These are phyloP conservation scores for Globisporangium spinosum DNA, from an alignment of 352 stramenopile species.

Conservation along the genomic window DNA sequence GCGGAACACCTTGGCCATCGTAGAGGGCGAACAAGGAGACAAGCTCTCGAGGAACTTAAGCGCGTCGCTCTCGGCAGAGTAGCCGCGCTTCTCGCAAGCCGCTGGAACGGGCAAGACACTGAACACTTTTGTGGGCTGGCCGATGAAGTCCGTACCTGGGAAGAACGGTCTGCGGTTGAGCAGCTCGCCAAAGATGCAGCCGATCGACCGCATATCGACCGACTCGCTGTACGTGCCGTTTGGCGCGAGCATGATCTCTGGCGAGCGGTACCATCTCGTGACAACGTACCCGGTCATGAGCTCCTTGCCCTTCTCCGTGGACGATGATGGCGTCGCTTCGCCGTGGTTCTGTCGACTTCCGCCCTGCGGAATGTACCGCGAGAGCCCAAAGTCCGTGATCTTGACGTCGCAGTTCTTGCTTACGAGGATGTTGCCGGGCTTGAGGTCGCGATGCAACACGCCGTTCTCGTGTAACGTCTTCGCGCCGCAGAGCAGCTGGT, in stretches of 20 bases:
- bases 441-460: conserved; percentile 82
- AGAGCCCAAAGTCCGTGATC: conserved; percentile 83
- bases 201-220: conserved; percentile 87
- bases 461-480: conserved; percentile 90
- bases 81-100: conserved; percentile 63
- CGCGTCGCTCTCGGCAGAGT: conserved; percentile 68
- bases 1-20: conserved; percentile 65
- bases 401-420: conserved; percentile 85
- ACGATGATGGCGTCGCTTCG: conserved; percentile 16
- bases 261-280: conserved; percentile 88
- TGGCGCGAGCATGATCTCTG: conserved; percentile 84
- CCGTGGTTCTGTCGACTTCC: conserved; percentile 10
- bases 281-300: conserved; percentile 90
- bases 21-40: conserved; percentile 62
- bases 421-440: conserved; percentile 83
- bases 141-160: conserved; percentile 73
- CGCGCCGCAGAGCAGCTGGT: conserved; percentile 88
- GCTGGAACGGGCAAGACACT: conserved; percentile 62
- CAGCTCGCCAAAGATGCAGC: conserved; percentile 93
- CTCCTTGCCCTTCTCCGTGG: conserved; percentile 48
- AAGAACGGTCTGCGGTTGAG: conserved; percentile 77
- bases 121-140: conserved; percentile 78
- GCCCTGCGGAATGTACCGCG: conserved; percentile 59
- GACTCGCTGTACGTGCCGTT: conserved; percentile 74
- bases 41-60: conserved; percentile 76